These are phyloP conservation scores for Gossypium davidsonii DNA, from an alignment of 441 rosid species.

Conservation along the genomic window DNA sequence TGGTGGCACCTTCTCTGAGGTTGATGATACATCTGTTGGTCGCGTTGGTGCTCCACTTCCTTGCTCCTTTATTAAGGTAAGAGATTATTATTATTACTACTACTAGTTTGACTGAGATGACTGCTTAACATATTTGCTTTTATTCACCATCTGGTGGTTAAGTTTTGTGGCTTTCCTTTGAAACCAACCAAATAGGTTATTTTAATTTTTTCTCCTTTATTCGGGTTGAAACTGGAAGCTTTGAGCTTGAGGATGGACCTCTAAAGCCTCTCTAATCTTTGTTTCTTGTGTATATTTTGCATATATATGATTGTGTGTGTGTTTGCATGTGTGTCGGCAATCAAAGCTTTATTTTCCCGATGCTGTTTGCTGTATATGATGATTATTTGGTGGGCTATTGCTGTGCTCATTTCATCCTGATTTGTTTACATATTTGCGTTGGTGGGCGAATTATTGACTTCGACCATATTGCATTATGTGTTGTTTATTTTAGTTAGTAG, in stretches of 20 bases:
- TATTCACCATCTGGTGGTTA: not conserved
- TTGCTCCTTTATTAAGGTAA: conserved; percentile 84
- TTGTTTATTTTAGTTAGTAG: conserved; percentile 60
- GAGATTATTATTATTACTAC: not conserved
- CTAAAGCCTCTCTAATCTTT: not conserved
- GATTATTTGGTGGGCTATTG: not conserved
- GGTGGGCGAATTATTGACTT: not conserved
- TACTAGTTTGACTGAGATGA: not conserved
- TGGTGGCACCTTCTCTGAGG: conserved; percentile 94
- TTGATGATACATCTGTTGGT: conserved; percentile 91
- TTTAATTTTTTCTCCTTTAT: not conserved
- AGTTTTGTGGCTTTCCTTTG: not conserved
- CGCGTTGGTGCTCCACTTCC: conserved; percentile 97
- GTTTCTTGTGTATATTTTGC: not conserved
- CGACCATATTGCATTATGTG: conserved; percentile 1
- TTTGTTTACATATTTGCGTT: not conserved
- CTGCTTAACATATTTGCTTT: not conserved
- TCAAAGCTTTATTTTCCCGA: conserved; percentile 8
- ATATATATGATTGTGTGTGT: not conserved
- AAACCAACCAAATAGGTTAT: not conserved
- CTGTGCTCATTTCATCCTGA: not conserved
- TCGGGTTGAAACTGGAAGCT: not conserved
- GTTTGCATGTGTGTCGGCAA: not conserved
- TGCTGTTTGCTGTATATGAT: not conserved
- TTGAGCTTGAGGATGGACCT: not conserved